Base-by-base conservation (phyloP, 495 filamentous ascomycete genomes). In the Aspergillus coremiiformis region DNA sequence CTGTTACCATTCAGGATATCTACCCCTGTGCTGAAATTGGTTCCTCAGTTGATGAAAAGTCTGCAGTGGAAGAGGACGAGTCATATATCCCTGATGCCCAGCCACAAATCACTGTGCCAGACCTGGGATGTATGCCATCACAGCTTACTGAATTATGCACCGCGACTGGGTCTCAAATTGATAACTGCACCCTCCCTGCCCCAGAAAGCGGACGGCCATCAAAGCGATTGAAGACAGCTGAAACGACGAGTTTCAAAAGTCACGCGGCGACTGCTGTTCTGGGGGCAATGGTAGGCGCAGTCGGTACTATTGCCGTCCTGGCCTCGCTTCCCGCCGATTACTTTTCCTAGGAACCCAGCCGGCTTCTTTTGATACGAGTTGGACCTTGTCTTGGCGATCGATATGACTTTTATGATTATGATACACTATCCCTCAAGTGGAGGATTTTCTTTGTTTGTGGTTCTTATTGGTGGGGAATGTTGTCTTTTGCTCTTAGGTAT, bases 271-370 rank as follows among this genome's bases (percentile, higher is more conserved):
- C 73, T 35, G 74, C 75, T 27, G 47, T 73, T 2, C 56, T 73
- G 12, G 71, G 77, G 27, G 72, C 68, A 19, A 54, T 77, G 19
- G 61, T 77, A 33, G 77, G 77, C 45, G 68, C 74, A 43, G 62
- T 80, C 41, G 73, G 74, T 20, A 71, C 76, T 39, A 69, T 80
- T 57, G 76, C 71, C 26, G 59, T 68, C 24, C 62, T 80, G 30
- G 75, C 78, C 4, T 61, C 71, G 20, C 64, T 77, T 10, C 73
- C 73, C 17, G 56, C 65, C 3, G 67, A 71, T 37, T 75, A 68
- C 54, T 77, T 77, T 48, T 39, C 52, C 10, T 64, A 55, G 49
- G 7, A 19, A 22, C 15, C 12, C 12, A 24, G 19, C 12, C 14
- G 20, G 5, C 23, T 29, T 24, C 22, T 30, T 26, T 39, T 39